phyloP scores from a whole-genome alignment of 768 basidiomycete species.

The Auricularia cornea region DNA sequence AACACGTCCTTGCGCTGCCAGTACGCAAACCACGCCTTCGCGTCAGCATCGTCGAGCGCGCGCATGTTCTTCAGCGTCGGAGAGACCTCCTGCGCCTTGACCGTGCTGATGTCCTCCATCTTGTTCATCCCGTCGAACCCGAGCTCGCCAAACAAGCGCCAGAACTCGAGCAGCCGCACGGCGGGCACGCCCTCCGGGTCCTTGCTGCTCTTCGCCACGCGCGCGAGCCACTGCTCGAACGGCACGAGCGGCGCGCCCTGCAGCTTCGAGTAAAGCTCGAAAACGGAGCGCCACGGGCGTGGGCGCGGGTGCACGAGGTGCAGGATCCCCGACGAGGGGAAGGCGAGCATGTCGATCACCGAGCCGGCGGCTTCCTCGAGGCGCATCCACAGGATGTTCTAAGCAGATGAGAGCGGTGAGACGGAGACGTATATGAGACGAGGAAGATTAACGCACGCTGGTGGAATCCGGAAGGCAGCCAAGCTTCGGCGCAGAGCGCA shows the following conservation, averaged over 20 bases:
- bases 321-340: conserved; percentile 2
- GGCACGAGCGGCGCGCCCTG: conserved; percentile 18
- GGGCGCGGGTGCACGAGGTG: conserved; percentile 21
- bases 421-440: not conserved
- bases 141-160: not conserved
- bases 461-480: conserved; percentile 25
- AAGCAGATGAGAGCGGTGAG: not conserved
- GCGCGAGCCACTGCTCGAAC: conserved; percentile 15
- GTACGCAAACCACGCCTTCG: not conserved
- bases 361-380: conserved; percentile 16
- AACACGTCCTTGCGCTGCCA: not conserved
- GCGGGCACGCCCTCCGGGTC: conserved; percentile 12
- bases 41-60: not conserved
- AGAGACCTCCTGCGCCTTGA: not conserved
- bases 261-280: conserved; percentile 10
- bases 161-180: conserved; percentile 19
- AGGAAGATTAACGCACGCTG: conserved; percentile 18
- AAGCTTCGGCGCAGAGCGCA: conserved; percentile 25
- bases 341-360: conserved; percentile 16
- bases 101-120: not conserved
- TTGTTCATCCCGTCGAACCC: not conserved
- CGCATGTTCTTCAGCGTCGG: not conserved
- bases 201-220: not conserved
- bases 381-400: conserved; percentile 14
- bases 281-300: not conserved